phyloP scores from a whole-genome alignment of 106 monocot species.

The Alisma plantagoaquatica region DNA sequence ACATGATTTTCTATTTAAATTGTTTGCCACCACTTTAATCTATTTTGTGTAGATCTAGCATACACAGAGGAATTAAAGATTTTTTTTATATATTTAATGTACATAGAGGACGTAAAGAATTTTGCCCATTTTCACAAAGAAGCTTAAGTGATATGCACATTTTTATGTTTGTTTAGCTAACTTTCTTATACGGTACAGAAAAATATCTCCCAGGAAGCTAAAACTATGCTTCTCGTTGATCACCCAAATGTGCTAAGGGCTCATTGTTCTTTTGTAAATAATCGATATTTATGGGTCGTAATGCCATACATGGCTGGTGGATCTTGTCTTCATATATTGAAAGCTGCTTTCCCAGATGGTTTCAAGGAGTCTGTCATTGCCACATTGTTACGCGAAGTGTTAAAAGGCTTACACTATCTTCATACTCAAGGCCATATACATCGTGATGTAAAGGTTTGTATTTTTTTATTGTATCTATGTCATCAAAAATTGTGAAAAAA shows the following conservation, averaged over 20 bases:
- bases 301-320: constrained; percentile 95
- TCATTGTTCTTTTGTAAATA: constrained; percentile 78
- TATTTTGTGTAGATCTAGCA: too few species aligned
- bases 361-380: constrained; percentile 78
- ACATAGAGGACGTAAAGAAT: too few species aligned
- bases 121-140: too few species aligned
- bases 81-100: not conserved
- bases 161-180: too few species aligned
- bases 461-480: too few species aligned
- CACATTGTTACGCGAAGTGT: constrained; percentile 57
- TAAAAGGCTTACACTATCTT: constrained; percentile 83
- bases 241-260: constrained; percentile 87
- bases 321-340: constrained; percentile 87
- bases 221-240: constrained; percentile 78
- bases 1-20: too few species aligned
- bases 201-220: constrained; percentile 74
- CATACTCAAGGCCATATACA: constrained; percentile 92
- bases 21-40: too few species aligned
- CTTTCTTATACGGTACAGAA: too few species aligned
- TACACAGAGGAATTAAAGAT: too few species aligned
- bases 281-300: constrained; percentile 69
- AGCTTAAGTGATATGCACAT: too few species aligned
- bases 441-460: constrained; percentile 83
- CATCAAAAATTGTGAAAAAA: too few species aligned
- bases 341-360: constrained; percentile 66